Conservation (phyloP, 495 filamentous ascomycete species). For the Xylaria cubensis region DNA sequence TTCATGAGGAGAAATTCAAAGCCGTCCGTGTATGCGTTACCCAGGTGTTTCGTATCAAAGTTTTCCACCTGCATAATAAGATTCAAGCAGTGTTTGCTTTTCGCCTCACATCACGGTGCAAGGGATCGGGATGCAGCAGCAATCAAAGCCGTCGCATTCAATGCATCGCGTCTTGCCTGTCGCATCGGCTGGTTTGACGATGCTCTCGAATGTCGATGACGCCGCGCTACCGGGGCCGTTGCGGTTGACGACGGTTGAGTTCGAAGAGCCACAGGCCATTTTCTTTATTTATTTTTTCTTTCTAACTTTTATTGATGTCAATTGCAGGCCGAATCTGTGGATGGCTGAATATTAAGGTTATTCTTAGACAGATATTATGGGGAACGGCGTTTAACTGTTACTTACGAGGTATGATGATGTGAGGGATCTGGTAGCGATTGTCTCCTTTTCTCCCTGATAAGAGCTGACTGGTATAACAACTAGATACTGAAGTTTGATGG, state of each 20-base stretch:
- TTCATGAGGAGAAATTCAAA: too few species aligned
- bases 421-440: not conserved
- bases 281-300: not conserved
- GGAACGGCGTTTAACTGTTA: not conserved
- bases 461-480: not conserved
- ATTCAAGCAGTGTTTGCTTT: not conserved
- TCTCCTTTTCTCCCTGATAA: not conserved
- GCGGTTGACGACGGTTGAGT: slow-evolving; percentile 35
- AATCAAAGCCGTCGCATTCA: slow-evolving; percentile 54
- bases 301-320: not conserved
- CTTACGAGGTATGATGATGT: not conserved
- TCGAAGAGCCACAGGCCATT: slow-evolving; percentile 41
- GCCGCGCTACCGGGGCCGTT: slow-evolving; percentile 47
- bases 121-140: slow-evolving; percentile 56
- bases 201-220: slow-evolving; percentile 46
- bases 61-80: not conserved
- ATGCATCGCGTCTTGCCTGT: slow-evolving; percentile 51
- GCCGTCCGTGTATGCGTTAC: too few species aligned
- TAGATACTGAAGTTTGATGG: not conserved
- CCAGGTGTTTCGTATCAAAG: not conserved
- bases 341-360: not conserved
- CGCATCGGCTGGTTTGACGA: slow-evolving; percentile 48
- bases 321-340: not conserved
- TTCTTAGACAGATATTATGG: not conserved
- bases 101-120: slow-evolving; percentile 49